Evolutionary conservation across 2,329 filamentous ascomycete genomes (phyloP).

Genomic region (Stemphylium lycopersici): DNA sequence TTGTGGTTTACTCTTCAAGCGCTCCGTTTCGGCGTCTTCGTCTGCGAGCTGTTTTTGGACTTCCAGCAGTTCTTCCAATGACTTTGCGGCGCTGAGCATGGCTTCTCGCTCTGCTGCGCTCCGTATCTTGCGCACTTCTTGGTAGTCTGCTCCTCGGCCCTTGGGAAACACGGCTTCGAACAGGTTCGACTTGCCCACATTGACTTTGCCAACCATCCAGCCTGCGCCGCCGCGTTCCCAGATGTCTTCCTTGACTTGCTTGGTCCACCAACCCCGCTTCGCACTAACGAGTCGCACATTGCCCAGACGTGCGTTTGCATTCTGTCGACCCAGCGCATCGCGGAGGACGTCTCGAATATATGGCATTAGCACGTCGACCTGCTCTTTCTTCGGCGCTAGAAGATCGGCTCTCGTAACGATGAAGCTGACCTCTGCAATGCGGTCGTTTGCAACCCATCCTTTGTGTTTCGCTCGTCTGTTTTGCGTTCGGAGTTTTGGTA

Average conservation of each 20-base stretch:
- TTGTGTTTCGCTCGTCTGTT: conserved; percentile 77
- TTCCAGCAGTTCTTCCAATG: conserved; percentile 31
- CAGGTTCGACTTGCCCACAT: conserved; percentile 93
- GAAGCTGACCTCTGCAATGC: conserved; percentile 81
- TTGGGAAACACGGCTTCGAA: conserved; percentile 88
- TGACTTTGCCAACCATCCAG: conserved; percentile 98
- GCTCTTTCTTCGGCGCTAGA: conserved; percentile 79
- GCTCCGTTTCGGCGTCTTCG: conserved; percentile 41
- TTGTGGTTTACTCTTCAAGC: conserved; percentile 22
- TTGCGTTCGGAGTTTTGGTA: conserved; percentile 75
- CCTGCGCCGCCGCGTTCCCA: conserved; percentile 81
- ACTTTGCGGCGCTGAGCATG: conserved; percentile 36
- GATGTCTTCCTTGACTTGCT: conserved; percentile 82
- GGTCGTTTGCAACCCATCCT: conserved; percentile 67
- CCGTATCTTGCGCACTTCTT: conserved; percentile 45
- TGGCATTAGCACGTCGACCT: conserved; percentile 85
- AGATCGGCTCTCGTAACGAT: conserved; percentile 89
- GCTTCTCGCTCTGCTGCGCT: conserved; percentile 40
- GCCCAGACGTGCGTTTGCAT: conserved; percentile 77
- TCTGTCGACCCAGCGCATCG: conserved; percentile 72
- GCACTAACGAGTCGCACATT: conserved; percentile 88
- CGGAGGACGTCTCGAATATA: conserved; percentile 80
- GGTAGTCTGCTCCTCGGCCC: conserved; percentile 53
- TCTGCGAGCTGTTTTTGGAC: conserved; percentile 40
- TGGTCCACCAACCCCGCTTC: conserved; percentile 89